Conservation (phyloP, 345 rosid species). For the Citropsis articulata region DNA sequence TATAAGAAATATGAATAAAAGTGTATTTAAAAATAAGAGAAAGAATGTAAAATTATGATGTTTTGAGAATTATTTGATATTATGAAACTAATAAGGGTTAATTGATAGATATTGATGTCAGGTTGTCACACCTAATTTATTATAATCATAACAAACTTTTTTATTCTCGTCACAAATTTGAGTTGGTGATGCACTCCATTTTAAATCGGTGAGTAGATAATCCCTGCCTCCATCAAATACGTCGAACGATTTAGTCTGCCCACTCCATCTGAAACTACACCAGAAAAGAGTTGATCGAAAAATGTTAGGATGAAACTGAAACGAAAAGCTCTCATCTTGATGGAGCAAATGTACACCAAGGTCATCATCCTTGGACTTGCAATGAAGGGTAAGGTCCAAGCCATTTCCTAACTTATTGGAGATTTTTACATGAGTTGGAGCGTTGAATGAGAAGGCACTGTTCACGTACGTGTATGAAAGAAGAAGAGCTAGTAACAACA, state of each 20-base stretch:
- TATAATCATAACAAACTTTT: too few species aligned
- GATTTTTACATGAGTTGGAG: neutral
- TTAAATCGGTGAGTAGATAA: neutral
- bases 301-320: neutral
- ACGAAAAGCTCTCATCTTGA: neutral
- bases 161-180: too few species aligned
- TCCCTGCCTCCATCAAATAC: neutral
- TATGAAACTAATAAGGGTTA: too few species aligned
- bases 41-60: too few species aligned
- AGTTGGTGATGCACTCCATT: too few species aligned
- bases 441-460: neutral
- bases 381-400: neutral
- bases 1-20: too few species aligned
- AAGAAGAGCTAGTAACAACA: neutral
- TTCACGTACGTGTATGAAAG: neutral
- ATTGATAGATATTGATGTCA: too few species aligned
- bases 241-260: neutral
- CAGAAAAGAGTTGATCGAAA: neutral
- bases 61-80: too few species aligned
- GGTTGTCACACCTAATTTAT: too few species aligned
- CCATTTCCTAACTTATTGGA: neutral
- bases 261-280: neutral
- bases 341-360: neutral
- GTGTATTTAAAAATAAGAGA: too few species aligned
- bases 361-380: neutral